Evolutionary conservation across 345 rosid genomes (phyloP).

Genomic region (Eucalyptus curtisii): DNA sequence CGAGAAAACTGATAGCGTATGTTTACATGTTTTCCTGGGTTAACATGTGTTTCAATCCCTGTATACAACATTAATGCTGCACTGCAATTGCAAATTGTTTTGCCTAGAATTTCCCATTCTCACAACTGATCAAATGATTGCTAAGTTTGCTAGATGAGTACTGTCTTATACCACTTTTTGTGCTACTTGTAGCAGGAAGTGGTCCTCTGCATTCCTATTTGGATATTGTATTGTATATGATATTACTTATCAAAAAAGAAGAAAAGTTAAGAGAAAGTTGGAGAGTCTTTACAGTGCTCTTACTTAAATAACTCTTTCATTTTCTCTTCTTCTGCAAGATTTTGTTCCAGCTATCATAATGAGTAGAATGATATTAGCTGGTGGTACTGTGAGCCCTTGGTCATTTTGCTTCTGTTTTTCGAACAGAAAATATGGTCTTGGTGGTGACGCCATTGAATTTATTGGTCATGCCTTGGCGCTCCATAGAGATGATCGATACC

Average conservation of each 20-base stretch:
- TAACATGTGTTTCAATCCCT: neutral
- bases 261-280: neutral
- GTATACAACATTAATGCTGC: neutral
- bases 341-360: neutral
- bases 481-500: constrained; percentile 76
- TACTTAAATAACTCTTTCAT: neutral
- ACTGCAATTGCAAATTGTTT: neutral
- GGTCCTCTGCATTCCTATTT: neutral
- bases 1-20: constrained; percentile 84
- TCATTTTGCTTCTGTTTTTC: neutral
- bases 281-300: neutral
- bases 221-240: neutral
- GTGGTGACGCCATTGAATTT: constrained; percentile 79
- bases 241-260: neutral
- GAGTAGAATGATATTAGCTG: neutral
- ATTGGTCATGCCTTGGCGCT: constrained; percentile 97
- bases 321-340: neutral
- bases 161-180: neutral
- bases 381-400: neutral
- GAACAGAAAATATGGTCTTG: constrained; percentile 82
- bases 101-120: neutral
- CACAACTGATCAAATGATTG: neutral
- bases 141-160: neutral
- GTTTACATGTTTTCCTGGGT: neutral
- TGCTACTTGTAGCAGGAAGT: neutral